Evolutionary conservation across 495 filamentous ascomycete genomes (phyloP), one percentile per base, ranked within the genome.

Genomic region (Clavariopsis aquatica): DNA sequence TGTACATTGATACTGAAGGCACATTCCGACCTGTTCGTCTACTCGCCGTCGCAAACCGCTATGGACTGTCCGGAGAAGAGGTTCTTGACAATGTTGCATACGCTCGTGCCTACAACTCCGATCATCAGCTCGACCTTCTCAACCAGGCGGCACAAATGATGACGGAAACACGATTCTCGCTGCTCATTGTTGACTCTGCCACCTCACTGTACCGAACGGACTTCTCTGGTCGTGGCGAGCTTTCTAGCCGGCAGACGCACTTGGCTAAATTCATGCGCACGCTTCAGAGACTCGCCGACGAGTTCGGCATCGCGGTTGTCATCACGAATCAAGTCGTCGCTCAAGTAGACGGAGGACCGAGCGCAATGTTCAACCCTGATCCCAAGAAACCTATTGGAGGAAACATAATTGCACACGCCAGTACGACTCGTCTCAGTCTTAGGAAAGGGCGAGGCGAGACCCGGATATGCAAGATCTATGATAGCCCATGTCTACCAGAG

Each of bases 291-390:
- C 85, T 98, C 2, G 94, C 95, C 20, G 94, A 98, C 72, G 94
- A 98, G 72, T 98, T 98, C 70, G 94, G 94, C 57, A 96, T 98
- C 74, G 94, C 94, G 0, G 94, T 98, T 7, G 92, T 98, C 70
- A 98, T 98, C 72, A 97, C 94, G 41, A 98, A 98, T 73, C 94
- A 98, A 72, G 94, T 98, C 28, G 94, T 98, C 34, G 93, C 94
- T 29, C 94, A 98, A 75, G 94, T 98, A 12, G 94, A 98, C 75
- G 94, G 95, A 57, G 94, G 94, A 0, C 91, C 92, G 13, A 91
- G 87, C 66, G 83, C 94, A 27, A 98, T 98, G 94, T 98, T 96
- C 80, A 98, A 98, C 67, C 94, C 94, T 0, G 94, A 98, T 72
- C 94, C 94, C 6, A 98, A 98, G 84, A 98, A 98, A 73, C 94